Base-by-base conservation (phyloP, 768 basidiomycete genomes). In the Lanmaoa rubissima region DNA sequence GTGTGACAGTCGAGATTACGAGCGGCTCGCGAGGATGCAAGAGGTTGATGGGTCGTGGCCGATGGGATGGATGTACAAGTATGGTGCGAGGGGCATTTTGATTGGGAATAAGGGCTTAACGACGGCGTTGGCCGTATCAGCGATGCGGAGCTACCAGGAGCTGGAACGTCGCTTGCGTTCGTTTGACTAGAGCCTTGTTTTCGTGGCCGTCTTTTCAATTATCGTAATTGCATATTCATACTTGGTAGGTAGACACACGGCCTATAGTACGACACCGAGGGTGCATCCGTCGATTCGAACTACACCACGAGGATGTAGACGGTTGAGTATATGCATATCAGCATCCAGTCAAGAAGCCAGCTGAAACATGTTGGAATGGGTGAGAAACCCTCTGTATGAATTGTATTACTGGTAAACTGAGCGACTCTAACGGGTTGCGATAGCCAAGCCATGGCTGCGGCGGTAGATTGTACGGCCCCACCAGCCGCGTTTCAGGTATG, bases 41-140 rank as follows among this genome's bases (percentile, higher is more conserved):
- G 54, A 58, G 12, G 52, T 13, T 1, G 65, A 65, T 17, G 65
- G 65, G 2, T 67, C 65, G 2, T 65, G 65, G 65, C 65, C 53
- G 28, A 40, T 42, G 17, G 65, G 65, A 12, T 67, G 65, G 65
- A 49, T 57, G 0, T 67, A 58, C 62, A 67, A 38, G 49, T 46
- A 53, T 13, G 55, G 44, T 4, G 28, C 43, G 1, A 51, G 34
- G 4, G 55, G 47, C 4, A 31, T 57, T 3, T 38, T 57, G 40
- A 54, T 62, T 3, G 65, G 65, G 41, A 66, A 65, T 26, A 42
- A 44, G 46, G 65, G 65, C 1, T 2, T 66, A 35, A 66, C 65
- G 50, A 67, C 65, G 31, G 65, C 65, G 19, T 38, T 65, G 32
- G 62, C 65, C 0, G 45, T 67, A 1, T 61, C 57, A 3, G 63